Conservation (phyloP, 1,139 yeast genomes). For the Scheffersomyces quercinus region DNA sequence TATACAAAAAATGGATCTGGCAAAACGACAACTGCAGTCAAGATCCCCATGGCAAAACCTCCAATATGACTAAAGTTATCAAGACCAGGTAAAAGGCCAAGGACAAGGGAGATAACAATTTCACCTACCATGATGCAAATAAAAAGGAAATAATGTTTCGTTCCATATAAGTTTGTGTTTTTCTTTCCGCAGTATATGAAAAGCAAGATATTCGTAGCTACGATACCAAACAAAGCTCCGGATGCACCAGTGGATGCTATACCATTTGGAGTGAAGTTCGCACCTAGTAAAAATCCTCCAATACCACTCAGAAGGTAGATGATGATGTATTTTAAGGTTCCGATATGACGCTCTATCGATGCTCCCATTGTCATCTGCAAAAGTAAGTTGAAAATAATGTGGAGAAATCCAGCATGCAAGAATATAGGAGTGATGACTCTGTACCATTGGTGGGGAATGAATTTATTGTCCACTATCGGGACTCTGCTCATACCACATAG, state of each 20-base stretch:
- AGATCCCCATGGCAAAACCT: conserved; percentile 67
- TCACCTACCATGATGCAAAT: conserved; percentile 55
- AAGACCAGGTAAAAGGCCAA: conserved; percentile 72
- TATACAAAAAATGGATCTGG: conserved; percentile 59
- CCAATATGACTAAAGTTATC: conserved; percentile 81
- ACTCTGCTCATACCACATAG: conserved; percentile 65
- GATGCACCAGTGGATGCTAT: conserved; percentile 73
- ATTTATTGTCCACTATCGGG: conserved; percentile 26
- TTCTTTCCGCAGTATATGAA: conserved; percentile 57
- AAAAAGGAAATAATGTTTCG: conserved; percentile 44
- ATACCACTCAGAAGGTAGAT: conserved; percentile 66
- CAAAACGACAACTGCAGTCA: conserved; percentile 52
- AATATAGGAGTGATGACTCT: conserved; percentile 71
- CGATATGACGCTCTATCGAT: conserved; percentile 61
- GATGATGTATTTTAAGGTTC: conserved; percentile 53
- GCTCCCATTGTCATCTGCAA: conserved; percentile 65
- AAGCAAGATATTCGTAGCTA: conserved; percentile 61
- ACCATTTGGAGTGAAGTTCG: conserved; percentile 71
- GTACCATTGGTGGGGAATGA: conserved; percentile 67
- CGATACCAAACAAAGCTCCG: conserved; percentile 73
- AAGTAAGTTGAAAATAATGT: conserved; percentile 63
- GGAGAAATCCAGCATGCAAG: conserved; percentile 73
- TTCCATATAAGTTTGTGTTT: conserved; percentile 44
- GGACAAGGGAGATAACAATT: conserved; percentile 58
- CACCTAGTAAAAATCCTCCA: conserved; percentile 68